These are phyloP conservation scores for Coprinellus aureogranulatus DNA, from an alignment of 768 basidiomycete species.

Conservation along the genomic window DNA sequence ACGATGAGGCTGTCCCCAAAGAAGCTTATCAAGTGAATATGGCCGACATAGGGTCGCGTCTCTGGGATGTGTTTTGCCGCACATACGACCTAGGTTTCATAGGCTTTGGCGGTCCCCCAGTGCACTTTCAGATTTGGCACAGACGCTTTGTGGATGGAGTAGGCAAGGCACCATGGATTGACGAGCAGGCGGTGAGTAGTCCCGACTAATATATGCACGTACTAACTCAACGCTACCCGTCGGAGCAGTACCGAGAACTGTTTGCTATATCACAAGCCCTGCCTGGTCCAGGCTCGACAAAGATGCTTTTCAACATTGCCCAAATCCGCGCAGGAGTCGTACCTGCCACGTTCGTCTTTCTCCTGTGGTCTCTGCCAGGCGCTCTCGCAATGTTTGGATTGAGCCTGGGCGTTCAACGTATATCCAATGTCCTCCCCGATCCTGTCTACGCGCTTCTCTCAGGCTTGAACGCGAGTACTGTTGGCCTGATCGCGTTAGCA, in stretches of 20 bases:
- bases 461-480: constrained; percentile 53
- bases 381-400: constrained; percentile 47
- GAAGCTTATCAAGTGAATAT: constrained; percentile 12
- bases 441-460: constrained; percentile 50
- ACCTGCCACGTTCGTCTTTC: constrained; percentile 40
- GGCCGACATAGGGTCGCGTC: constrained; percentile 19
- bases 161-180: constrained; percentile 36
- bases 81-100: constrained; percentile 42
- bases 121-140: constrained; percentile 48
- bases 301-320: constrained; percentile 47
- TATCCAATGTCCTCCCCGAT: constrained; percentile 41
- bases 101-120: constrained; percentile 49
- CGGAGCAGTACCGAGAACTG: constrained; percentile 44
- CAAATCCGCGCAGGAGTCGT: constrained; percentile 41
- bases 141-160: constrained; percentile 36
- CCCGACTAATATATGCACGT: too few relatives aligned
- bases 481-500: constrained; percentile 52
- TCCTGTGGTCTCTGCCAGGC: constrained; percentile 47
- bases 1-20: background rate
- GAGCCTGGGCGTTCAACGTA: constrained; percentile 39
- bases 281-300: constrained; percentile 48
- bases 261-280: constrained; percentile 48
- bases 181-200: constrained; percentile 39
- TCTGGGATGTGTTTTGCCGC: constrained; percentile 31
- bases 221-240: too few relatives aligned